These are phyloP conservation scores for Udeniomyces megalosporus DNA, from an alignment of 768 basidiomycete genomes.

Conservation along the genomic window DNA sequence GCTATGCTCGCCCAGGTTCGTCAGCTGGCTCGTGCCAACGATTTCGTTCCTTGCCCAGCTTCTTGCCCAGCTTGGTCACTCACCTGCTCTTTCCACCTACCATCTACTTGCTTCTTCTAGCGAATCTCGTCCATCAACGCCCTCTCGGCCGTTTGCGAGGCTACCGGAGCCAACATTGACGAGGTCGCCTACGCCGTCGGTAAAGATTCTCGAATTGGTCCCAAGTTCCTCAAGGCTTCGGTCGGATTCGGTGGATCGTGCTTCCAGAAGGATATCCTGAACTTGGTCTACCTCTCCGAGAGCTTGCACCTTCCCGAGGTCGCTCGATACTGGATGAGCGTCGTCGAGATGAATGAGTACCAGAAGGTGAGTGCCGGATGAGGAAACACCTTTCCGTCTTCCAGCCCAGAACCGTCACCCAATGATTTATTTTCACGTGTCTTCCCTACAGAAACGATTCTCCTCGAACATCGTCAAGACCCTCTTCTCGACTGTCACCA, in stretches of 20 bases:
- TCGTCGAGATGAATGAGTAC: slow-evolving; percentile 96
- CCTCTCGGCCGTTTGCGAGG: slow-evolving; percentile 95
- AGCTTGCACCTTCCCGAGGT: slow-evolving; percentile 90
- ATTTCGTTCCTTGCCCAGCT: neutral
- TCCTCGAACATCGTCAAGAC: slow-evolving; percentile 91
- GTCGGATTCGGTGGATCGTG: slow-evolving; percentile 97
- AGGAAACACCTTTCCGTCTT: too few relatives aligned
- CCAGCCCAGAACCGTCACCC: too few relatives aligned
- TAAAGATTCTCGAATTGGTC: slow-evolving; percentile 76
- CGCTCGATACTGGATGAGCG: slow-evolving; percentile 82
- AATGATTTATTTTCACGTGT: neutral
- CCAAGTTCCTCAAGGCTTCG: slow-evolving; percentile 69
- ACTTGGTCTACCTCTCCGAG: slow-evolving; percentile 92
- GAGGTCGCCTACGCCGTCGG: slow-evolving; percentile 92
- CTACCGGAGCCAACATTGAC: slow-evolving; percentile 95
- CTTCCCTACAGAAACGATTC: slow-evolving; percentile 44
- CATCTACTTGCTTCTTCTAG: slow-evolving; percentile 10
- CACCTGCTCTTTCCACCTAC: neutral
- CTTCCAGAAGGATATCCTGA: slow-evolving; percentile 95
- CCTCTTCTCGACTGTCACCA: slow-evolving; percentile 91
- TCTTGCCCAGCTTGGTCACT: neutral
- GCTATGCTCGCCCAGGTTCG: slow-evolving; percentile 82
- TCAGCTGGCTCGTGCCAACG: too few relatives aligned
- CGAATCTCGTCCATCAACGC: slow-evolving; percentile 97
- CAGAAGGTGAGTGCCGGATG: slow-evolving; percentile 71